Evolutionary conservation across 1,284 basidiomycete species (phyloP).

Genomic region (Trametes polyzona): DNA sequence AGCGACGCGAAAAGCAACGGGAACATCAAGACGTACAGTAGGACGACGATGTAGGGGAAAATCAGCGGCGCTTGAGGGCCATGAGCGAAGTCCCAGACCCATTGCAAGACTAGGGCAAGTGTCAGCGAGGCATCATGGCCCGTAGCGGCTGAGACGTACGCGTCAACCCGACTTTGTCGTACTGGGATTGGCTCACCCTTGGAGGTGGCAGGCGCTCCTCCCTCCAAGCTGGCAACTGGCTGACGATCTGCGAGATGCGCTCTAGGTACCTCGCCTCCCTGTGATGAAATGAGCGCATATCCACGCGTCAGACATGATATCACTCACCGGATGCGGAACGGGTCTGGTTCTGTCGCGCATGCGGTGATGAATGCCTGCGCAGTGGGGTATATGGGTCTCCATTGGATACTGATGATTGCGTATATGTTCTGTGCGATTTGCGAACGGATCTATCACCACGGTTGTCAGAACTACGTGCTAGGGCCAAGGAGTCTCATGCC

Average conservation of each 20-base stretch:
- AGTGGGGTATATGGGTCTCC: conserved; percentile 79
- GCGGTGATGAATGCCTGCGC: conserved; percentile 66
- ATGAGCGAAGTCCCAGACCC: conserved; percentile 79
- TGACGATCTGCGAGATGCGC: conserved; percentile 58
- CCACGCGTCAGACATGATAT: not conserved
- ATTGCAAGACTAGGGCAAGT: conserved; percentile 63
- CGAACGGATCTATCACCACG: conserved; percentile 60
- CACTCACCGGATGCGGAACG: conserved; percentile 62
- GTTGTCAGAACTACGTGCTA: conserved; percentile 1
- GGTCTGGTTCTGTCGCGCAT: conserved; percentile 64
- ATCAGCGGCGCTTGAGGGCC: conserved; percentile 66
- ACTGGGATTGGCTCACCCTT: conserved; percentile 78
- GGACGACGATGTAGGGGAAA: conserved; percentile 75
- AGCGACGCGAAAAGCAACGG: not conserved
- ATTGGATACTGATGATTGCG: conserved; percentile 63
- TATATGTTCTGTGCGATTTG: conserved; percentile 75
- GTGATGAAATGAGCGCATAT: not conserved
- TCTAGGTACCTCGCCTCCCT: conserved; percentile 64
- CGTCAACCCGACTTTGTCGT: conserved; percentile 86
- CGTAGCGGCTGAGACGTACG: conserved; percentile 45
- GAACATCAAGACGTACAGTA: conserved; percentile 62
- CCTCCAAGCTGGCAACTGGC: conserved; percentile 68
- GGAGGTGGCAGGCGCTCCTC: conserved; percentile 83
- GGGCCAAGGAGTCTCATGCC: not conserved
- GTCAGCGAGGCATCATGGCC: not conserved